Evolutionary conservation across 768 basidiomycete genomes (phyloP).

Genomic region (Lentinula aciculospora): DNA sequence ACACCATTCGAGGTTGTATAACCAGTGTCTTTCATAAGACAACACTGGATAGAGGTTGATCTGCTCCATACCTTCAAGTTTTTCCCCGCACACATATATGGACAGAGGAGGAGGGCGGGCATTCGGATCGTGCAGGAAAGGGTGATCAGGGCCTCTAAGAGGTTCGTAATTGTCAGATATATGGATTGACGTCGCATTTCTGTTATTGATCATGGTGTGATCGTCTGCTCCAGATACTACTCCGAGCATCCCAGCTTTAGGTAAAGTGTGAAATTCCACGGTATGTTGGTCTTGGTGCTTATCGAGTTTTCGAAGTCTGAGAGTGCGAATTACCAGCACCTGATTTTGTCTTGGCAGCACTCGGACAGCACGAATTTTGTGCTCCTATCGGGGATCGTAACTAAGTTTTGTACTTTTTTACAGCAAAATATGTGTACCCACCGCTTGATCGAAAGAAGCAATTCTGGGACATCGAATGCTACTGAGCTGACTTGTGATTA

Average conservation of each 20-base stretch:
- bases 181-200: slow-evolving; percentile 17
- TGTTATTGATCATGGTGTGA: slow-evolving; percentile 18
- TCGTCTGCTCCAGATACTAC: slow-evolving; percentile 9
- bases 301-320: slow-evolving; percentile 15
- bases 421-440: neutral
- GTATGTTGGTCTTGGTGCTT: slow-evolving; percentile 5
- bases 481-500: slow-evolving; percentile 26
- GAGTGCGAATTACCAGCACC: slow-evolving; percentile 44
- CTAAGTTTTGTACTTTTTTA: neutral
- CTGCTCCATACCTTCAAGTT: slow-evolving; percentile 27
- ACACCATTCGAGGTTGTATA: slow-evolving; percentile 20
- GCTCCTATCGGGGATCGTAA: slow-evolving; percentile 24
- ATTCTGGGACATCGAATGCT: slow-evolving; percentile 34
- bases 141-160: slow-evolving; percentile 23
- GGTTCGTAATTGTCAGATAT: slow-evolving; percentile 35
- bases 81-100: slow-evolving; percentile 23
- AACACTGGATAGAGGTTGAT: slow-evolving; percentile 26
- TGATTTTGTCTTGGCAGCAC: slow-evolving; percentile 46
- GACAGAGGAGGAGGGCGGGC: slow-evolving; percentile 34
- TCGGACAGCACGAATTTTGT: slow-evolving; percentile 46
- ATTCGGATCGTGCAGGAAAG: slow-evolving; percentile 15
- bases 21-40: slow-evolving; percentile 5
- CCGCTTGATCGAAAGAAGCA: slow-evolving; percentile 14
- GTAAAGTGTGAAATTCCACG: slow-evolving; percentile 8
- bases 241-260: slow-evolving; percentile 3